Conservation (phyloP, 495 filamentous ascomycete genomes). For the Talaromyces stipitatus region DNA sequence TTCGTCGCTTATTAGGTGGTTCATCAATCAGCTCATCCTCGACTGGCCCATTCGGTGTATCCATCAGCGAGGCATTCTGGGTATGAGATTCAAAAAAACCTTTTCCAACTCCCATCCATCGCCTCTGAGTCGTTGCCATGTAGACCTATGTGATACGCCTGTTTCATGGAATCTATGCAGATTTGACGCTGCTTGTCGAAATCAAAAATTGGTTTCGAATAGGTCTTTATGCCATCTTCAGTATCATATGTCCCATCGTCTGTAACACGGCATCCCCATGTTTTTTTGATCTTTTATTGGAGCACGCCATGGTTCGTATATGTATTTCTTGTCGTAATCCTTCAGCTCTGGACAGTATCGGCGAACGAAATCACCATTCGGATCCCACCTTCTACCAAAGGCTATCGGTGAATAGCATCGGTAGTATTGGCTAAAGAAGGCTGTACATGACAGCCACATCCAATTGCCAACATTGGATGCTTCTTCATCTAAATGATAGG, state of each 20-base stretch:
- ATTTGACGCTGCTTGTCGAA: constrained; percentile 48
- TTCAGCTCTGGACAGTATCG: constrained; percentile 56
- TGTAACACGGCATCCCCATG: constrained; percentile 48
- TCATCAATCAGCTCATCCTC: neutral
- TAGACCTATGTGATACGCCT: constrained; percentile 53
- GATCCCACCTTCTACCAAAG: constrained; percentile 62
- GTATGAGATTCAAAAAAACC: constrained; percentile 35
- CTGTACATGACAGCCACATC: constrained; percentile 69
- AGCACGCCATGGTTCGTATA: constrained; percentile 69
- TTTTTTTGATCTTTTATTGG: constrained; percentile 51
- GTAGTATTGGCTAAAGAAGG: constrained; percentile 59
- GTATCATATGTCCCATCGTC: constrained; percentile 33
- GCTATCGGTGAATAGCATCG: constrained; percentile 58
- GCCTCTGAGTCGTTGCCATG: constrained; percentile 52
- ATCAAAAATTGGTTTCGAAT: constrained; percentile 69
- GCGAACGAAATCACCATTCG: constrained; percentile 50
- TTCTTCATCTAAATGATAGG: constrained; percentile 44
- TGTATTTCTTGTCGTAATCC: constrained; percentile 52
- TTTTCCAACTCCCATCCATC: constrained; percentile 54
- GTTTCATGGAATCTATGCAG: constrained; percentile 57
- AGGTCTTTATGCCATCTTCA: constrained; percentile 29
- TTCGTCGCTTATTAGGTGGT: neutral
- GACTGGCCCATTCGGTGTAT: neutral
- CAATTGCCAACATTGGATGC: constrained; percentile 65
- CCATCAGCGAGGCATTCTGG: neutral